Conservation (phyloP, 2,329 filamentous ascomycete species). For the Neofusicoccum kwambonambiense region DNA sequence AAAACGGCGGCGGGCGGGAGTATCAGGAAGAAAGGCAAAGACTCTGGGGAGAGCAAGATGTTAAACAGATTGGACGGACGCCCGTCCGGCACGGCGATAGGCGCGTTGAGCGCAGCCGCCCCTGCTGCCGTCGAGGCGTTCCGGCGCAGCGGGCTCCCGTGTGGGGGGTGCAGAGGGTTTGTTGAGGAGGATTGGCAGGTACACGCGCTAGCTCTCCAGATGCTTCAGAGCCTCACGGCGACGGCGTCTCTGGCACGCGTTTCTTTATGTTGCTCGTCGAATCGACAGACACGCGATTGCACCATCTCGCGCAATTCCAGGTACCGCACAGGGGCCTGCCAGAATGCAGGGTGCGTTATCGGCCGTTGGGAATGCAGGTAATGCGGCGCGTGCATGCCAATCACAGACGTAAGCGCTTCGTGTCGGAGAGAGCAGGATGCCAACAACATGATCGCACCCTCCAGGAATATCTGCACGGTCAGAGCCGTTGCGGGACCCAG, state of each 20-base stretch:
- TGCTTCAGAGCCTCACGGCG: neutral
- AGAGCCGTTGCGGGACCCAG: neutral
- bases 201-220: neutral
- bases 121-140: neutral
- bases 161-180: neutral
- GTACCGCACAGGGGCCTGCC: neutral
- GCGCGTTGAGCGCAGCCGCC: neutral
- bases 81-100: neutral
- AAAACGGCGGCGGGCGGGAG: constrained; percentile 11
- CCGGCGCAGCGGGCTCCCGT: neutral
- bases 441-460: neutral
- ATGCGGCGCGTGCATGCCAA: constrained; percentile 11
- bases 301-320: constrained; percentile 1
- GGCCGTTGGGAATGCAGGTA: constrained; percentile 11
- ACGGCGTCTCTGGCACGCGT: constrained; percentile 3
- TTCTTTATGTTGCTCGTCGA: neutral
- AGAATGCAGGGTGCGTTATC: constrained; percentile 12
- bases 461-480: neutral
- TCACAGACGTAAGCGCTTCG: neutral
- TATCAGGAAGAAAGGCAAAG: neutral
- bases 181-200: constrained; percentile 12
- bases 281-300: neutral
- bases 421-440: neutral
- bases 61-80: neutral
- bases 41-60: neutral